Evolutionary conservation across 306 rosid genomes (phyloP), one percentile per base, ranked within the genome.

Genomic region (Cucurbita ficifolia): DNA sequence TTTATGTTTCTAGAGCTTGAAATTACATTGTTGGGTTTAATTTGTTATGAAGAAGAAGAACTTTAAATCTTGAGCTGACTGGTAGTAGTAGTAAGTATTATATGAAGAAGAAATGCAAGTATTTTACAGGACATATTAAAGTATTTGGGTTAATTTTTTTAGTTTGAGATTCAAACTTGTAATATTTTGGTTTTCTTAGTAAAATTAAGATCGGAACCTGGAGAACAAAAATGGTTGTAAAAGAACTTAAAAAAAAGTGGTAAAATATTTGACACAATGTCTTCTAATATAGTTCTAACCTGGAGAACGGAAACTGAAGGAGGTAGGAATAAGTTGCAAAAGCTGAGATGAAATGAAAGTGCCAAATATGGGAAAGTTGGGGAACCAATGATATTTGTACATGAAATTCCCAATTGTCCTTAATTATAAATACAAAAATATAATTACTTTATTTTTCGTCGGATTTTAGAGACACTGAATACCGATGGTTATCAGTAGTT

Each of bases 91-190:
- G 33, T 3, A 29, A 22, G 45, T 48, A 50, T 70, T 69, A 48
- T 48, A 52, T 70, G 56, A 70, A 70, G 56, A 70, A 70, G 74
- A 49, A 70, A 70, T 48, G 73, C 57, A 65, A 65, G 38, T 65
- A 65, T 65, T 65, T 65, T 59, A 59, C 19, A 59, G 10, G 42
- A 59, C 16, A 48, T 48, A 46, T 48, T 4, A 7, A 48, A 12
- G 52, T 5, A 50, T 50, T 49, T 49, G 53, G 53, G n/a, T n/a
- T n/a, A n/a, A n/a, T n/a, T n/a, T n/a, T n/a, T n/a, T n/a, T n/a
- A n/a, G n/a, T n/a, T n/a, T n/a, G n/a, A n/a, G n/a, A n/a, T n/a
- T n/a, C n/a, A n/a, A n/a, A n/a, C n/a, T n/a, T n/a, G n/a, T n/a
- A n/a, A n/a, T n/a, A n/a, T n/a, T n/a, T n/a, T n/a, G n/a, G n/a